These are phyloP conservation scores for Lactifluus piperatus DNA, from an alignment of 768 basidiomycete species.

Conservation along the genomic window DNA sequence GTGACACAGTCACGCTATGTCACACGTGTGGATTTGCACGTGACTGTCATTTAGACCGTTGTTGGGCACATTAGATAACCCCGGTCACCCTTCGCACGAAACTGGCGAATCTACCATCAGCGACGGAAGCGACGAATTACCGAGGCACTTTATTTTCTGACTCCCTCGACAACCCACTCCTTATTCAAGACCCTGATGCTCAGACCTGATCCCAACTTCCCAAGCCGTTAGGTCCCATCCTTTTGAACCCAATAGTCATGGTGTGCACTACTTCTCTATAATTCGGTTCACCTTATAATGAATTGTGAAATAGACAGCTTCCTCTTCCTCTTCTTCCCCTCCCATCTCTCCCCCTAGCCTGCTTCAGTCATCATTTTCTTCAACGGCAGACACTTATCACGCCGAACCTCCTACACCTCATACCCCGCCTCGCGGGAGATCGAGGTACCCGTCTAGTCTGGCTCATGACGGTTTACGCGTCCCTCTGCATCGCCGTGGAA, in stretches of 20 bases:
- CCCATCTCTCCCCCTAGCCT: conserved; percentile 13
- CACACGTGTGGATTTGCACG: neutral
- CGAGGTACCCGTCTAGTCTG: conserved; percentile 49
- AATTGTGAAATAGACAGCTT: neutral
- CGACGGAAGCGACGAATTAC: neutral
- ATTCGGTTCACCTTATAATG: neutral
- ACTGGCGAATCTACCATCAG: neutral
- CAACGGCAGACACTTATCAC: neutral
- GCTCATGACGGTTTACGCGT: conserved; percentile 39
- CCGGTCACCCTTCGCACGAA: neutral
- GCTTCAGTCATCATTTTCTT: conserved; percentile 14
- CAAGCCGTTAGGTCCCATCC: conserved; percentile 3
- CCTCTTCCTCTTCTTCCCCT: conserved; percentile 3
- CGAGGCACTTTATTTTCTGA: neutral
- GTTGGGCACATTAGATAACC: neutral
- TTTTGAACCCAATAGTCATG: neutral
- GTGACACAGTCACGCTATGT: conserved; percentile 9
- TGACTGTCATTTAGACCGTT: too few species aligned
- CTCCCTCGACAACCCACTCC: neutral
- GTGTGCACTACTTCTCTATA: neutral
- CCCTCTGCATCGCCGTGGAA: conserved; percentile 70
- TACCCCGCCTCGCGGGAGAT: conserved; percentile 18
- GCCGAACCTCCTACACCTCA: neutral
- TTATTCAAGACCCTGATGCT: conserved; percentile 2
- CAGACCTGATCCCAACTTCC: neutral